These are phyloP conservation scores for Sporothrix inflata DNA, from an alignment of 2,329 filamentous ascomycete species.

Conservation along the genomic window DNA sequence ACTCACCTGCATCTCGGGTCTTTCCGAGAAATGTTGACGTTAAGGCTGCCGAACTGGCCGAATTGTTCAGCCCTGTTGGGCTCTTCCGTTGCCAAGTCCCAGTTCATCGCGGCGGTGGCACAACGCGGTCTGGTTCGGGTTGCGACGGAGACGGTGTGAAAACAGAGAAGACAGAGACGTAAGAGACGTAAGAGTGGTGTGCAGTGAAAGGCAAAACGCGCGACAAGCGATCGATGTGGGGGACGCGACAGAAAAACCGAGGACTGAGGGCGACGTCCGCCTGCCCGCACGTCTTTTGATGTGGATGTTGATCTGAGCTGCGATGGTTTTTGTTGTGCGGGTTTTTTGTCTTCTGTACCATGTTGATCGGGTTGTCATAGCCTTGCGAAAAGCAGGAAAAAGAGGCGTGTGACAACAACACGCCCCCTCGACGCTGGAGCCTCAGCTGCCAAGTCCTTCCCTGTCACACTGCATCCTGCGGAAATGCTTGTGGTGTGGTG, in stretches of 20 bases:
- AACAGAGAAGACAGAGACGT: neutral
- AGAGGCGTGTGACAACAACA: neutral
- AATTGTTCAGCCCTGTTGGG: constrained; percentile 6
- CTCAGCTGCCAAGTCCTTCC: neutral
- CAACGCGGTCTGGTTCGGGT: neutral
- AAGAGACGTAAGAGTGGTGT: no score
- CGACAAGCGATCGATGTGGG: neutral
- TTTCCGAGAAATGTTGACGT: neutral
- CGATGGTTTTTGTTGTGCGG: neutral
- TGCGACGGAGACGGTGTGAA: neutral
- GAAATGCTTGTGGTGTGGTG: neutral
- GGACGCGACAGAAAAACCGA: neutral
- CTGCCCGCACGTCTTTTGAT: neutral
- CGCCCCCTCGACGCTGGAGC: neutral
- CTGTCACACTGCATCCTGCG: constrained; percentile 7
- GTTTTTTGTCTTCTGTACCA: neutral
- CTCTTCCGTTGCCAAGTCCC: constrained; percentile 6
- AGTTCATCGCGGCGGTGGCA: constrained; percentile 12
- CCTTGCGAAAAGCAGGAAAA: neutral
- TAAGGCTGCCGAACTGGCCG: constrained; percentile 10
- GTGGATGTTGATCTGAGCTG: neutral
- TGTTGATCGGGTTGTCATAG: constrained; percentile 5
- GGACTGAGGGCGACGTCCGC: neutral
- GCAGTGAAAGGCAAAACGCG: neutral
- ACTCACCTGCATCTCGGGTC: constrained; percentile 5